Evolutionary conservation across 176 grass and related monocot species (phyloP).

Genomic region (Guadua angustifolia): DNA sequence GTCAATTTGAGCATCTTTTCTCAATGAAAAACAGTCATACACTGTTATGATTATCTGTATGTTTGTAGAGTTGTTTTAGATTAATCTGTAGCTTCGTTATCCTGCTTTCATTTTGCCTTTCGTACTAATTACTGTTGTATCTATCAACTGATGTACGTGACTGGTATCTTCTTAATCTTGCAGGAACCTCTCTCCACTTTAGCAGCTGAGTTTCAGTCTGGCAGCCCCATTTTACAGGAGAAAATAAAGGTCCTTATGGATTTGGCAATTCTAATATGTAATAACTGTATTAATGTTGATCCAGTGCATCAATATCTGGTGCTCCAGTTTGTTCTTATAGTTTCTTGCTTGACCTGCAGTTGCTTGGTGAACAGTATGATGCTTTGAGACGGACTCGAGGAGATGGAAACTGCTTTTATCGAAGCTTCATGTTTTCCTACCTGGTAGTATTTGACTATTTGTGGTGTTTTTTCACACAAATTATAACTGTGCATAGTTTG

Average conservation of each 20-base stretch:
- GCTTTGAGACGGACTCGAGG: conserved; percentile 93
- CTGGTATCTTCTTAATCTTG: conserved; percentile 43
- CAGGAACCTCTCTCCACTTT: conserved; percentile 94
- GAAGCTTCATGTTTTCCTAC: conserved; percentile 99
- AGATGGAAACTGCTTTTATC: conserved; percentile 99
- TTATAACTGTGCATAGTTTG: conserved; percentile 8
- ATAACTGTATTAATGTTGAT: conserved; percentile 21
- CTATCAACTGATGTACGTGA: background rate
- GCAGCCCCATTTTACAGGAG: conserved; percentile 84
- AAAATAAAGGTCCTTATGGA: conserved; percentile 82
- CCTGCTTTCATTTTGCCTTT: conserved; percentile 5
- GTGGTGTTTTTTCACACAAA: background rate
- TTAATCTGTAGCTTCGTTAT: background rate
- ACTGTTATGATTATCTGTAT: conserved; percentile 9
- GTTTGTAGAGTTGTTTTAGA: conserved; percentile 7
- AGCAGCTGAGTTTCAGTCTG: conserved; percentile 82
- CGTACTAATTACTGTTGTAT: conserved; percentile 6
- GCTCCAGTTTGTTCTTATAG: conserved; percentile 49
- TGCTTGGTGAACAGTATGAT: conserved; percentile 87
- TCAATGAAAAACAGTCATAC: background rate
- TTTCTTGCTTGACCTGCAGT: conserved; percentile 58
- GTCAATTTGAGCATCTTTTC: background rate
- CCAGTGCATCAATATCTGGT: background rate
- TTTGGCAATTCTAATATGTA: conserved; percentile 40
- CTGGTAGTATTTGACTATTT: conserved; percentile 54